Base-by-base conservation (phyloP, 352 stramenopile species). In the Phytophthora pistaciae region DNA sequence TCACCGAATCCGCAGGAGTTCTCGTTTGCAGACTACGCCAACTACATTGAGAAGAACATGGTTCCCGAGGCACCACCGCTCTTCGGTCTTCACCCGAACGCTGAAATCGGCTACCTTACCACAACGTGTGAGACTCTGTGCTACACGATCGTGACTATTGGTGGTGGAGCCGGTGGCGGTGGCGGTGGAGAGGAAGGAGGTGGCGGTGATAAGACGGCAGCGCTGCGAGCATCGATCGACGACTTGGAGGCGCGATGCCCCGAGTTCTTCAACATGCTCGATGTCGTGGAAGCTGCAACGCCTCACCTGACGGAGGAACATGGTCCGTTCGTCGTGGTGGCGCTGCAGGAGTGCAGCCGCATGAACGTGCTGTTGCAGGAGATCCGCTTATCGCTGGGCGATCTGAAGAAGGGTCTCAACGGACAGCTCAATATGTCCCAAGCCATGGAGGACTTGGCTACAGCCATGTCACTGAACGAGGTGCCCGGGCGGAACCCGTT, bases 371-470 rank as follows among this genome's bases (percentile, higher is more conserved):
- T 99, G 33, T 72, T 99, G 9, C 85, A 93, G 61, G 93, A 98
- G 70, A 98, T 99, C 64, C 86, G 88, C 21, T 81, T 89, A 36
- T 98, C 94, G 3, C 79, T 99, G 9, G 77, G 90, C 1, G 96
- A 99, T 56, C 78, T 99, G 46, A 97, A 99, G 70, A 99, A 99
- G 65, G 96, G 95, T 33, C 79, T 99, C 3, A 98, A 98, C 61
- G 96, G 96, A 3, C 93, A 99, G 68, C 83, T 98, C 13, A 99
- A 99, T 85, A 98, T 98, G 93, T 98, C 91, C 13, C 90, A 97
- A 62, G 78, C 91, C 7, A 98, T 98, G 94, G 95, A 98, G 68
- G 95, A 98, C 70, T 83, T 98, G 31, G 90, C 90, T 23, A 97
- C 82, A 36, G 94, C 95, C 9, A 96, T 99, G 68, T 74, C 77